Evolutionary conservation across 352 stramenopile species (phyloP).

Genomic region (Blastocystis sp.): DNA sequence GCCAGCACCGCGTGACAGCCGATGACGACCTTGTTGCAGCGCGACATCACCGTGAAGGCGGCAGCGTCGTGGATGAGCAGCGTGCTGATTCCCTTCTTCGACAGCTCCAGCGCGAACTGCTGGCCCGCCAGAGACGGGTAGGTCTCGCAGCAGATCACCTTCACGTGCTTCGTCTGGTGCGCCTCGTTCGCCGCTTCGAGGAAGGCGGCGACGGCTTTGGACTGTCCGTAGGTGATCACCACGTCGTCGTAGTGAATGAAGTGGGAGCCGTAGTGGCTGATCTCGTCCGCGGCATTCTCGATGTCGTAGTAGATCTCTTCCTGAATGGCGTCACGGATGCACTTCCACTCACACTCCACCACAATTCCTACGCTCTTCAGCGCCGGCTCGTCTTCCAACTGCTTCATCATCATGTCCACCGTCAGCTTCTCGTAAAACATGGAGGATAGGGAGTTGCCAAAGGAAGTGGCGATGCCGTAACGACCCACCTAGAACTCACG

Average conservation of each 20-base stretch:
- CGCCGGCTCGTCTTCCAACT: constrained; percentile 12
- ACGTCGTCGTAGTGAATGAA: constrained; percentile 63
- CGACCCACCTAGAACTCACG: not conserved
- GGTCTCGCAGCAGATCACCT: constrained; percentile 70
- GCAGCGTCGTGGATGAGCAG: constrained; percentile 66
- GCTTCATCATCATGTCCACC: constrained; percentile 31
- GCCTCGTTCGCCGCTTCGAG: constrained; percentile 25
- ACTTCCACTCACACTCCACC: not conserved
- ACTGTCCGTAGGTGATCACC: constrained; percentile 60
- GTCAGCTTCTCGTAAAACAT: constrained; percentile 33
- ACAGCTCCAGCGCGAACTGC: constrained; percentile 56
- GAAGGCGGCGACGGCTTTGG: constrained; percentile 35
- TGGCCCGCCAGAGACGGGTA: constrained; percentile 34
- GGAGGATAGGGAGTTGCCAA: constrained; percentile 2
- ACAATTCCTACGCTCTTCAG: constrained; percentile 6
- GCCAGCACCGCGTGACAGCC: constrained; percentile 60
- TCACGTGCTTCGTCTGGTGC: constrained; percentile 13
- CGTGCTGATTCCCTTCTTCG: constrained; percentile 23
- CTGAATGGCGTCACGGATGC: constrained; percentile 47
- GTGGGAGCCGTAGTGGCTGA: constrained; percentile 14
- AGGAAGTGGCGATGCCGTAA: not conserved
- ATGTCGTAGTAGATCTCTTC: constrained; percentile 69
- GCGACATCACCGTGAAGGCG: constrained; percentile 69
- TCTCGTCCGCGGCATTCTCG: constrained; percentile 32
- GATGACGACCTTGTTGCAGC: constrained; percentile 67